These are phyloP conservation scores for Erodium moschatum DNA, from an alignment of 441 rosid species.

Conservation along the genomic window DNA sequence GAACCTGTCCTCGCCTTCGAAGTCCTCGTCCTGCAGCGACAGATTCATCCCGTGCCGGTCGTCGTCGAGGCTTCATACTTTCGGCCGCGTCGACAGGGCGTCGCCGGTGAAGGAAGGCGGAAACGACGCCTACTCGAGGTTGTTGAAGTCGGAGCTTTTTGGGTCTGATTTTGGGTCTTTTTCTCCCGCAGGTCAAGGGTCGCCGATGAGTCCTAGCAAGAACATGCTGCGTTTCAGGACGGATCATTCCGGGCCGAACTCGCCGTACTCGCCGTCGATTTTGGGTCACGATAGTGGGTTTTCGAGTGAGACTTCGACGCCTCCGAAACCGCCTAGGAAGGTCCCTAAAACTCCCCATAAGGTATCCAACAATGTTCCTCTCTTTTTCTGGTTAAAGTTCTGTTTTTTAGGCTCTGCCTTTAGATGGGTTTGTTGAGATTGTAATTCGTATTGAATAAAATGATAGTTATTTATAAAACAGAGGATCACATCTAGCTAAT, in stretches of 20 bases:
- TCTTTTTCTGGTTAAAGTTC: background rate
- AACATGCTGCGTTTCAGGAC: slow-evolving; percentile 86
- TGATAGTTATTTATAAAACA: too few relatives aligned
- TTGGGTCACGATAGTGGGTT: slow-evolving; percentile 54
- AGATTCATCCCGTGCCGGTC: slow-evolving; percentile 97
- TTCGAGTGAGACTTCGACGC: slow-evolving; percentile 59
- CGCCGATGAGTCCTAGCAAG: slow-evolving; percentile 67
- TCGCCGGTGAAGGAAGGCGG: slow-evolving; percentile 92
- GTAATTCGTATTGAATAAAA: too few relatives aligned
- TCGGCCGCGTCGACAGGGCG: slow-evolving; percentile 64
- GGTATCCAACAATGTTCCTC: slow-evolving; percentile 30
- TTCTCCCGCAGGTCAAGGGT: slow-evolving; percentile 78
- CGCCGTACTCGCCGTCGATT: slow-evolving; percentile 79
- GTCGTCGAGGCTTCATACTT: slow-evolving; percentile 82
- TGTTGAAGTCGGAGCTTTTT: slow-evolving; percentile 78
- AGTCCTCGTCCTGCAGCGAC: slow-evolving; percentile 70
- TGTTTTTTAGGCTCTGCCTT: background rate
- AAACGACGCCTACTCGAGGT: slow-evolving; percentile 65
- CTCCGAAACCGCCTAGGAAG: slow-evolving; percentile 80
- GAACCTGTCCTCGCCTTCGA: slow-evolving; percentile 66
- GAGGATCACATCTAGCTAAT: too few relatives aligned
- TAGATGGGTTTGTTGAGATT: background rate
- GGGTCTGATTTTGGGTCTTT: slow-evolving; percentile 83
- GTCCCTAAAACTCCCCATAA: slow-evolving; percentile 95
- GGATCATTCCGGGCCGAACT: slow-evolving; percentile 61